Percentiles rank a stretch among this genome's conserved stretches.
These are phyloP conservation scores for Jackrogersella multiformis DNA, from an alignment of 495 filamentous ascomycete species.

Conservation along the genomic window DNA sequence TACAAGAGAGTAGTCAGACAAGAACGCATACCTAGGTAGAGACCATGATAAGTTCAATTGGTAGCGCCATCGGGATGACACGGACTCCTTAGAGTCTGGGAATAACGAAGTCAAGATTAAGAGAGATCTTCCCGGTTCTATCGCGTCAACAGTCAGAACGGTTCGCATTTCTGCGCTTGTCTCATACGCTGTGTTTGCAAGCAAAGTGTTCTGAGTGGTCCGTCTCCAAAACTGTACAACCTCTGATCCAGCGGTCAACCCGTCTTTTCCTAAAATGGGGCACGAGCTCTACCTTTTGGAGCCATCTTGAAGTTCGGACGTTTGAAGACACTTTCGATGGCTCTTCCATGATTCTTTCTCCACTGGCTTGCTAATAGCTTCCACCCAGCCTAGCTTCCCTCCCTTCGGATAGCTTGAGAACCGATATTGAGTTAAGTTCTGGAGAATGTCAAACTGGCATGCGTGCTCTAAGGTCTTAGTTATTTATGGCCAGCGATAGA, in stretches of 20 bases:
- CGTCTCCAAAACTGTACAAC: constrained; percentile 27
- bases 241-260: constrained; percentile 35
- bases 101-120: constrained; percentile 16
- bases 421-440: constrained; percentile 2
- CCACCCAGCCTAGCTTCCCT: background rate
- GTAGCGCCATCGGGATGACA: constrained; percentile 23
- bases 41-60: background rate
- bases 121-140: background rate
- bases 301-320: background rate
- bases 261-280: constrained; percentile 19
- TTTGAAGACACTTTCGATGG: background rate
- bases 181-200: constrained; percentile 42
- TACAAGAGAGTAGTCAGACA: background rate
- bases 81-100: constrained; percentile 2
- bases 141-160: constrained; percentile 20
- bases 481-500: background rate
- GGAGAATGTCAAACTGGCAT: background rate
- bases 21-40: constrained; percentile 5
- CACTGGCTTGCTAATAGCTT: too few species aligned
- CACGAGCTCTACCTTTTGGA: constrained; percentile 23
- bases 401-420: background rate
- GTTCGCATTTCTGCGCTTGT: constrained; percentile 32
- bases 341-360: background rate
- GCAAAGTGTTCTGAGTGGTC: constrained; percentile 28
- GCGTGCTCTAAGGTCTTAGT: background rate